Conservation (phyloP, 2,329 filamentous ascomycete species). For the Camptophora hylomeconis region DNA sequence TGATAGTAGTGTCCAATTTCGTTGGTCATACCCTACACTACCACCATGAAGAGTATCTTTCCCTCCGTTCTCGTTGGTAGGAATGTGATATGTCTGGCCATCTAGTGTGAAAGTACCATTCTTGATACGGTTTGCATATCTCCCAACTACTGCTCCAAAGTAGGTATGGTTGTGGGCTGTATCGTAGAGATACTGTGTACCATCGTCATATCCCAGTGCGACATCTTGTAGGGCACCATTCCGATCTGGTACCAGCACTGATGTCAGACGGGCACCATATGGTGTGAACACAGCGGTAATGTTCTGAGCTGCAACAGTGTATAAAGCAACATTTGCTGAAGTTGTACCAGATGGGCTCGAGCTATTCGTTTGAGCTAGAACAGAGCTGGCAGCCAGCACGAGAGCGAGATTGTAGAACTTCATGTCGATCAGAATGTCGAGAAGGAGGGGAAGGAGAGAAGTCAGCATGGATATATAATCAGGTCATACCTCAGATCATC, state of each 20-base stretch:
- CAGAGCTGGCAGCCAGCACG: conserved; percentile 4
- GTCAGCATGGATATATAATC: too few species aligned
- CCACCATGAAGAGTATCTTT: conserved; percentile 40
- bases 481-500: too few species aligned
- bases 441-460: too few species aligned
- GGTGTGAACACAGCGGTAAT: conserved; percentile 36
- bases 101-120: conserved; percentile 43
- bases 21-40: conserved; percentile 33
- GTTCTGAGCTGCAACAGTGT: conserved; percentile 33
- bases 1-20: conserved; percentile 36
- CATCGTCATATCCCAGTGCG: conserved; percentile 37
- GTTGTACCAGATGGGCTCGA: conserved; percentile 5
- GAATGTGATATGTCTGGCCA: conserved; percentile 33
- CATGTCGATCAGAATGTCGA: not conserved
- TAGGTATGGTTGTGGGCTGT: conserved; percentile 34
- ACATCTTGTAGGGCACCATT: conserved; percentile 37
- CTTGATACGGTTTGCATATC: conserved; percentile 44
- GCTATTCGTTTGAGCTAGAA: conserved; percentile 9
- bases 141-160: conserved; percentile 34
- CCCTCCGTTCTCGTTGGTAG: conserved; percentile 39
- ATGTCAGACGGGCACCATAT: conserved; percentile 35
- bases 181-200: conserved; percentile 31
- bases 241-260: conserved; percentile 37
- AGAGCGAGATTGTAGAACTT: conserved; percentile 1
- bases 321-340: conserved; percentile 26